These are phyloP conservation scores for Penicillium sp. DNA, from an alignment of 2,329 filamentous ascomycete genomes.

Conservation along the genomic window DNA sequence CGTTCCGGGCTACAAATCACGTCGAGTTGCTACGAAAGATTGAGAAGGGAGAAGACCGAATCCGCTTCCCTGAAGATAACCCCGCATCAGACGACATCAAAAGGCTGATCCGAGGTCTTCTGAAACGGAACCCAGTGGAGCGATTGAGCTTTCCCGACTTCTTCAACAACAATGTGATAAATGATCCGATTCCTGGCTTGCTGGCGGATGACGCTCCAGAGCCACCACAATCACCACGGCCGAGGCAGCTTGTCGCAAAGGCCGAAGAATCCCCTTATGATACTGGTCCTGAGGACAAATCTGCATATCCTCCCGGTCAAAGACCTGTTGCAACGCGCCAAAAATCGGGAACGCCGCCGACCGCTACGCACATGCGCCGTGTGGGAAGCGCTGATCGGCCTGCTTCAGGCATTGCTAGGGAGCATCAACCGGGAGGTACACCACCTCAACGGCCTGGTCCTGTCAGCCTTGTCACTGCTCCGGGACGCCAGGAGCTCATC, in stretches of 20 bases:
- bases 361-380: conserved; percentile 33
- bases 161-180: conserved; percentile 73
- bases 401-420: conserved; percentile 24
- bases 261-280: conserved; percentile 26
- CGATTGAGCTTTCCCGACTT: conserved; percentile 83
- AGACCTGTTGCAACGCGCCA: conserved; percentile 39
- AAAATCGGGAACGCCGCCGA: conserved; percentile 31
- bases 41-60: conserved; percentile 80
- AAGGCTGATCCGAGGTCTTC: conserved; percentile 70
- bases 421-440: conserved; percentile 28
- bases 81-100: conserved; percentile 75
- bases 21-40: conserved; percentile 92
- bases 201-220: conserved; percentile 66
- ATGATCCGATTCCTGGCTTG: conserved; percentile 73
- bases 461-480: conserved; percentile 42
- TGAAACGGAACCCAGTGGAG: conserved; percentile 84
- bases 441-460: conserved; percentile 35
- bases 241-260: conserved; percentile 17
- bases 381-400: conserved; percentile 37
- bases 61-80: conserved; percentile 75
- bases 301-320: conserved; percentile 29
- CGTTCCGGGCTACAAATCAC: conserved; percentile 90
- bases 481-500: conserved; percentile 40
- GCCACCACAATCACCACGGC: conserved; percentile 18
- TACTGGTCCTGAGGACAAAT: conserved; percentile 24